Percentiles rank a stretch among this genome's conserved stretches.
These are phyloP conservation scores for Suillus weaverae DNA, from an alignment of 768 basidiomycete species.

Conservation along the genomic window DNA sequence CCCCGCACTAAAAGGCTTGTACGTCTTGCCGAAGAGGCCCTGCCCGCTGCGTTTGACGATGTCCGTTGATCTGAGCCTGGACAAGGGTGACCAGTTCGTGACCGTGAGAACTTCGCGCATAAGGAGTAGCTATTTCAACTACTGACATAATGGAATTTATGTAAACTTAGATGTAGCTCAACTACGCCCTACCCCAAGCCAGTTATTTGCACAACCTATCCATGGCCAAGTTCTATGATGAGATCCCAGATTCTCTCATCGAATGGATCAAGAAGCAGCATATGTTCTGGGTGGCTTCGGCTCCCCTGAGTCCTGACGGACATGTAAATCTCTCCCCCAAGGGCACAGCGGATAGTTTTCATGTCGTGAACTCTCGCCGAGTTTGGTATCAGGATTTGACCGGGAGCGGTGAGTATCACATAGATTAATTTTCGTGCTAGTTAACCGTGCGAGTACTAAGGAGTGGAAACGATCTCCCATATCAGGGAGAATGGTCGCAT, in stretches of 20 bases:
- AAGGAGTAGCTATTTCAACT: too few relatives aligned
- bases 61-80: neutral
- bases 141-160: too few relatives aligned
- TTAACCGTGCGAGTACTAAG: slow-evolving; percentile 25
- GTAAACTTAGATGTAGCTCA: too few relatives aligned
- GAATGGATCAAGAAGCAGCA: slow-evolving; percentile 64
- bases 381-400: slow-evolving; percentile 78
- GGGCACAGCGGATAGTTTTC: slow-evolving; percentile 61
- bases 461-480: slow-evolving; percentile 63
- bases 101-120: neutral
- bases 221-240: slow-evolving; percentile 62
- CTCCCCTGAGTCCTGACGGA: slow-evolving; percentile 56
- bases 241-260: slow-evolving; percentile 52
- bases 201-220: neutral
- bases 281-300: slow-evolving; percentile 71
- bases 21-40: neutral
- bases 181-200: too few relatives aligned
- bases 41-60: neutral
- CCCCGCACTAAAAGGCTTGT: neutral
- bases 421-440: neutral
- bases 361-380: slow-evolving; percentile 49
- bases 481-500: slow-evolving; percentile 63
- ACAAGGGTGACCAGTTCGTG: neutral
- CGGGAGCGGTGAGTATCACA: slow-evolving; percentile 51
- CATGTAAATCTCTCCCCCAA: slow-evolving; percentile 73